Conservation (phyloP, 345 rosid species). For the Durio zibethinus region DNA sequence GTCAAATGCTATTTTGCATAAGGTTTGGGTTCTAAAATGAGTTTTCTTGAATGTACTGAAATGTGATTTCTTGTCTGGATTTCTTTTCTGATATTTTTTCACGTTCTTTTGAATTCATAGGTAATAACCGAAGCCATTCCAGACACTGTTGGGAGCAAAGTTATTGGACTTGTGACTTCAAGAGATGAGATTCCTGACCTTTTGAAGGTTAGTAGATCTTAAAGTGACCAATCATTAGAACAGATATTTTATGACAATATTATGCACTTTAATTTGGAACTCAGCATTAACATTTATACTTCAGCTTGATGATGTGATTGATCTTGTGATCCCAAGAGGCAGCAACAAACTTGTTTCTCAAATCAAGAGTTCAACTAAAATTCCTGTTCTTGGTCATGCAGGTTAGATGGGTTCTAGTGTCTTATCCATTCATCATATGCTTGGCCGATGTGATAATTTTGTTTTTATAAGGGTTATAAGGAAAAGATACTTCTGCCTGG, state of each 20-base stretch:
- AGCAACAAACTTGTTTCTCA: conserved; percentile 91
- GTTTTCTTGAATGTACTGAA: background rate
- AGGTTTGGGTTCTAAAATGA: conserved; percentile 42
- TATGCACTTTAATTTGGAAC: conserved; percentile 12
- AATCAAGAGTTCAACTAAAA: conserved; percentile 86
- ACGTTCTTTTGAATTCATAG: conserved; percentile 33
- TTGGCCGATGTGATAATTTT: background rate
- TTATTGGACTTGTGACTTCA: conserved; percentile 90
- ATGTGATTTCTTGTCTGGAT: background rate
- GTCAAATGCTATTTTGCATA: conserved; percentile 93
- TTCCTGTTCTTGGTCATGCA: conserved; percentile 96
- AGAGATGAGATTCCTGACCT: conserved; percentile 97
- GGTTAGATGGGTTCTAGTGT: conserved; percentile 47
- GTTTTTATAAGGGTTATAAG: background rate
- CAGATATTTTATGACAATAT: conserved; percentile 5
- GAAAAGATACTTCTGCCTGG: conserved; percentile 9
- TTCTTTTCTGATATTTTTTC: conserved; percentile 12
- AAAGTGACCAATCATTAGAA: conserved; percentile 9
- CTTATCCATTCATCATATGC: conserved; percentile 7
- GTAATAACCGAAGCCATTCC: conserved; percentile 92
- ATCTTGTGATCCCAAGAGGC: conserved; percentile 99
- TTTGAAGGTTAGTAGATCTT: conserved; percentile 61
- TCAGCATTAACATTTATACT: conserved; percentile 24
- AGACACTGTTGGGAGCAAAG: conserved; percentile 63
- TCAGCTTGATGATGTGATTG: conserved; percentile 98